Conservation (phyloP, 1,284 basidiomycete species). For the Neonothopanus nambi region DNA sequence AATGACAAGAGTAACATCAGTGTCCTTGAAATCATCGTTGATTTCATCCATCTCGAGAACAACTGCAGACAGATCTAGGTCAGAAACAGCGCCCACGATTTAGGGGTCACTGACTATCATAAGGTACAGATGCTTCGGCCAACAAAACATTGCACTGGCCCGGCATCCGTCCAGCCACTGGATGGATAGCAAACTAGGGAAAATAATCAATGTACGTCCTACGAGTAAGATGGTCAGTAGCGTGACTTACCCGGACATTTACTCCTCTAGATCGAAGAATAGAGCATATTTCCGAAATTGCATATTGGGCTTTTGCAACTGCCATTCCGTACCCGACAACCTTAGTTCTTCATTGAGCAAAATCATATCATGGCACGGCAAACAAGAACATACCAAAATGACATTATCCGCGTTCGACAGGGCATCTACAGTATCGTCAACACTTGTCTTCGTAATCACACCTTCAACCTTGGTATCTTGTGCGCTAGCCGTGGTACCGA, state of each 20-base stretch:
- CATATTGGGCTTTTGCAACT: slow-evolving; percentile 85
- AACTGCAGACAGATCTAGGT: slow-evolving; percentile 42
- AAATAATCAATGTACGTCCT: slow-evolving; percentile 3
- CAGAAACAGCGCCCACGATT: neutral
- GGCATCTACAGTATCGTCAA: slow-evolving; percentile 79
- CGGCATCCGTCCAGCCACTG: slow-evolving; percentile 76
- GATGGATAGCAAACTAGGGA: slow-evolving; percentile 65
- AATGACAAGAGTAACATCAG: slow-evolving; percentile 82
- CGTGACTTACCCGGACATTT: slow-evolving; percentile 58
- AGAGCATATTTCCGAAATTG: slow-evolving; percentile 79
- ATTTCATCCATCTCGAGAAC: slow-evolving; percentile 92
- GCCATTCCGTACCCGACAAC: slow-evolving; percentile 82
- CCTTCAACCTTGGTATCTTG: slow-evolving; percentile 78
- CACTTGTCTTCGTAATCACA: slow-evolving; percentile 69
- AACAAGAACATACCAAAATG: slow-evolving; percentile 58
- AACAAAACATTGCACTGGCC: slow-evolving; percentile 86
- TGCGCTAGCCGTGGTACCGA: slow-evolving; percentile 53
- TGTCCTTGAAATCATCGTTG: slow-evolving; percentile 84
- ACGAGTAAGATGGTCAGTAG: slow-evolving; percentile 7
- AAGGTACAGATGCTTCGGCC: slow-evolving; percentile 85
- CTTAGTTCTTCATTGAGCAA: slow-evolving; percentile 4
- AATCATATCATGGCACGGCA: neutral
- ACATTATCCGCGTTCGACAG: slow-evolving; percentile 78
- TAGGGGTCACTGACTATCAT: slow-evolving; percentile 72
- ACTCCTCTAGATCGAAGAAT: slow-evolving; percentile 71